A percentile compares a stretch with the other conserved stretches of the same genome.
These are phyloP conservation scores for Penicillium antarcticum DNA, from an alignment of 495 filamentous ascomycete genomes.

Conservation along the genomic window DNA sequence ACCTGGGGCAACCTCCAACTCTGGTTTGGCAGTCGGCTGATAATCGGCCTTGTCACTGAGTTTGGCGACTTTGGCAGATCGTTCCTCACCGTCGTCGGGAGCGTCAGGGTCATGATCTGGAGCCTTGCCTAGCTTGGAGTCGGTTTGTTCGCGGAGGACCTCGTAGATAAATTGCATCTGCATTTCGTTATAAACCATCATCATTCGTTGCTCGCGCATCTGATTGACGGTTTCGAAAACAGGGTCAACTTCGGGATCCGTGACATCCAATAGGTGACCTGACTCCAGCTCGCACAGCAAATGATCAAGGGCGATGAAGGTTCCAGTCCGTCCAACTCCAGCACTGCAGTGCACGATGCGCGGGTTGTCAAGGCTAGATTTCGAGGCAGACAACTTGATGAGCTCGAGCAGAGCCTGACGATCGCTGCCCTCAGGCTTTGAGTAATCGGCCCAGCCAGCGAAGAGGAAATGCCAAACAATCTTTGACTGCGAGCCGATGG, in stretches of 20 bases:
- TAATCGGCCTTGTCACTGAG: constrained; percentile 32
- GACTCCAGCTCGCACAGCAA: constrained; percentile 77
- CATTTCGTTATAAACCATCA: constrained; percentile 89
- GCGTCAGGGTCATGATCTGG: constrained; percentile 7
- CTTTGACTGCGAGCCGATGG: constrained; percentile 58
- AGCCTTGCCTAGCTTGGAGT: constrained; percentile 46
- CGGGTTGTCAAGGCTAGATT: constrained; percentile 68
- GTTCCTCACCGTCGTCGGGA: constrained; percentile 22
- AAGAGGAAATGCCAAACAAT: constrained; percentile 89
- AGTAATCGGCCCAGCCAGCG: constrained; percentile 91
- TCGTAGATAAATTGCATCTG: constrained; percentile 92
- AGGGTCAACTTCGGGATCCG: constrained; percentile 48
- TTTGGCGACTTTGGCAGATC: constrained; percentile 42
- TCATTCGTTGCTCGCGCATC: constrained; percentile 85
- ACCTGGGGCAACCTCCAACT: constrained; percentile 34
- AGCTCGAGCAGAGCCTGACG: constrained; percentile 74
- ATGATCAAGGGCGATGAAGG: constrained; percentile 92
- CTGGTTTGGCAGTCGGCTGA: constrained; percentile 34
- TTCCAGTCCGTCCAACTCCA: constrained; percentile 90
- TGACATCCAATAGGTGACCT: constrained; percentile 56
- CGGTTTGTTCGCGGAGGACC: constrained; percentile 70
- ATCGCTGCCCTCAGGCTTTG: constrained; percentile 77
- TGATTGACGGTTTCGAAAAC: constrained; percentile 74
- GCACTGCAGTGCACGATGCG: constrained; percentile 92
- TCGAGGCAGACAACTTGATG: constrained; percentile 69